Conservation (phyloP, 2,329 filamentous ascomycete species). For the Beauveria sp. region DNA sequence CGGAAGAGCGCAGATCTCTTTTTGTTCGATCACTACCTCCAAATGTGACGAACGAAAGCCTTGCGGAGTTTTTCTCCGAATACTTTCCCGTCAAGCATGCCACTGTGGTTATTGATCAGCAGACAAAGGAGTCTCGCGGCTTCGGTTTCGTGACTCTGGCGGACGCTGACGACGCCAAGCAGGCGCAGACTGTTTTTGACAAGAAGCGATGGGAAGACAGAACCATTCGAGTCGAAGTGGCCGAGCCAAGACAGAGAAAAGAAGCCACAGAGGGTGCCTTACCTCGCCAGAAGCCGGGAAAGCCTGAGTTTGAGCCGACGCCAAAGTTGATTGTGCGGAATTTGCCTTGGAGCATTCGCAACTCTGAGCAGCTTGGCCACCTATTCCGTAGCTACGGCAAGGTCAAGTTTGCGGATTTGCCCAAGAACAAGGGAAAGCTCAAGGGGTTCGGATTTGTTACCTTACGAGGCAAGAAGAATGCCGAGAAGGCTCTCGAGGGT, state of each 20-base stretch:
- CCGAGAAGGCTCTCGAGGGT: slow-evolving; percentile 75
- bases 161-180: slow-evolving; percentile 80
- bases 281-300: slow-evolving; percentile 42
- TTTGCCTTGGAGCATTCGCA: slow-evolving; percentile 91
- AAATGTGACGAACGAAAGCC: slow-evolving; percentile 68
- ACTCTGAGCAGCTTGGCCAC: slow-evolving; percentile 66
- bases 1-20: slow-evolving; percentile 62
- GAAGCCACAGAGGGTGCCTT: slow-evolving; percentile 38
- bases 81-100: slow-evolving; percentile 94
- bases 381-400: slow-evolving; percentile 87
- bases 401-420: slow-evolving; percentile 79
- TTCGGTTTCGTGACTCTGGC: slow-evolving; percentile 97
- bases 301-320: slow-evolving; percentile 52
- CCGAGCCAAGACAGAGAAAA: slow-evolving; percentile 72
- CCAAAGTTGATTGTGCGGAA: slow-evolving; percentile 86
- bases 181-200: slow-evolving; percentile 75
- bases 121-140: slow-evolving; percentile 80
- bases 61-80: slow-evolving; percentile 88
- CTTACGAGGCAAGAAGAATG: slow-evolving; percentile 80
- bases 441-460: slow-evolving; percentile 91
- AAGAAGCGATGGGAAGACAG: slow-evolving; percentile 70
- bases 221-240: slow-evolving; percentile 79
- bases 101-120: slow-evolving; percentile 78
- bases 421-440: slow-evolving; percentile 67
- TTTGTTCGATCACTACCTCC: slow-evolving; percentile 85